Base-by-base conservation (phyloP, 306 rosid species). In the Gillenia trifoliata region DNA sequence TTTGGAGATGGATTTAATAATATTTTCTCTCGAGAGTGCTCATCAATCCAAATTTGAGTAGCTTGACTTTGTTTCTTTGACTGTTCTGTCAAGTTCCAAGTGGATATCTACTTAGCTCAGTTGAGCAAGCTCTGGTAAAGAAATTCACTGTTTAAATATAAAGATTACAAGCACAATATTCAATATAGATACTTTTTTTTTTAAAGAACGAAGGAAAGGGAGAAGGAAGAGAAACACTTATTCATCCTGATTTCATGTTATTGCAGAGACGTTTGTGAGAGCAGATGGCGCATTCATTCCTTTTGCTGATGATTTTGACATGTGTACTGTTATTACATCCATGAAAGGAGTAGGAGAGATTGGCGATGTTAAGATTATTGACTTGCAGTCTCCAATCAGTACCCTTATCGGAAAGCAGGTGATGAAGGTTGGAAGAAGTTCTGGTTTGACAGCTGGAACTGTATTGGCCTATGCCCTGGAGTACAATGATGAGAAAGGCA, bases 261-360 rank as follows among this genome's bases (percentile, higher is more conserved):
- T 59, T 86, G 85, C 95, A 95, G 99, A 95, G 89, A 95, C 99
- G 41, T 95, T 92, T 29, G 99, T 95, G 68, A 85, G 99, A 84
- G 99, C 99, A 34, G 99, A 95, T 40, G 99, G 99, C 20, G 96
- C 99, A 64, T 95, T 95, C 79, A 95, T 95, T 80, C 99, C 99
- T 59, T 95, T 95, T 80, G 90, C 96, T 54, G 96, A 95, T 81
- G 99, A 95, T 87, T 95, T 95, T 66, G 99, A 95, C 85, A 87
- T 95, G 96, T 87, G 82, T 66, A 88, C 92, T 43, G 97, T 95
- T 66, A 90, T 89, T 59, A 95, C 96, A 77, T 88, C 89, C 20
- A 91, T 92, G 76, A 89, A 83, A 84, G 99, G 99, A 2, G 92
- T 92, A 8, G 96, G 98, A 80, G 96, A 89, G 80, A 81, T 95